Percentiles rank a stretch among this genome's conserved stretches.
Evolutionary conservation across 2,329 filamentous ascomycete genomes (phyloP).

Genomic region (Aspergillus eucalypticola): DNA sequence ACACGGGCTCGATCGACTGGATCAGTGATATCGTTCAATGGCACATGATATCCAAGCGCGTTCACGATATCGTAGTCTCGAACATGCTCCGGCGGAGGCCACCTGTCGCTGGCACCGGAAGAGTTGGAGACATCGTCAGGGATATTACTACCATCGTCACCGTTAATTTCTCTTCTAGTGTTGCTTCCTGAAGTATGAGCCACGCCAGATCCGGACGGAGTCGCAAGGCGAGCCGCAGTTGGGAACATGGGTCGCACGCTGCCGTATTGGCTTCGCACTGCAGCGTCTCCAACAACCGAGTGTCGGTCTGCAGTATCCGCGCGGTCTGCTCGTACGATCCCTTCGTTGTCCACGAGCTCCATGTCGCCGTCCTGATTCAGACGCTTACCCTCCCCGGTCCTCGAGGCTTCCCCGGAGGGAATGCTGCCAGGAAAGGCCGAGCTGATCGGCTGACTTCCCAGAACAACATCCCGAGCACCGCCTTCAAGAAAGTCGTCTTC

Average conservation of each 20-base stretch:
- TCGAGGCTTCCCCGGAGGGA: conserved; percentile 62
- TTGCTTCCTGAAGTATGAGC: conserved; percentile 16
- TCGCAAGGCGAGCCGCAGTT: conserved; percentile 30
- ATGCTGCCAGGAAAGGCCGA: conserved; percentile 73
- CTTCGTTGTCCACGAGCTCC: conserved; percentile 61
- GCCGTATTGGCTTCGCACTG: conserved; percentile 39
- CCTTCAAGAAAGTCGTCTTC: conserved; percentile 76
- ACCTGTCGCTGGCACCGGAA: conserved; percentile 34
- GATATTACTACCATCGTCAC: conserved; percentile 23
- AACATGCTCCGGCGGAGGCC: conserved; percentile 44
- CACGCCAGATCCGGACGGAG: conserved; percentile 14
- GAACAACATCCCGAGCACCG: conserved; percentile 73
- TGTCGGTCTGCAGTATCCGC: conserved; percentile 63
- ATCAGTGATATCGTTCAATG: conserved; percentile 45
- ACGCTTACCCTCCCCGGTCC: conserved; percentile 67
- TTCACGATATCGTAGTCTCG: conserved; percentile 43
- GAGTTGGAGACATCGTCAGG: conserved; percentile 29
- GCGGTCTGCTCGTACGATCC: conserved; percentile 61
- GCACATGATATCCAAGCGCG: conserved; percentile 45
- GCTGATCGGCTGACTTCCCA: conserved; percentile 73
- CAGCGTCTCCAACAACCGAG: conserved; percentile 58
- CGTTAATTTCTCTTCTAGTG: conserved; percentile 22
- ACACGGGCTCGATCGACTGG: conserved; percentile 44
- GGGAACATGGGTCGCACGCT: conserved; percentile 36
- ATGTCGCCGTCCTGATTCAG: conserved; percentile 64